Evolutionary conservation across 1,139 yeast genomes (phyloP), one percentile per base, ranked within the genome.

Genomic region (Maudiozyma humilis): DNA sequence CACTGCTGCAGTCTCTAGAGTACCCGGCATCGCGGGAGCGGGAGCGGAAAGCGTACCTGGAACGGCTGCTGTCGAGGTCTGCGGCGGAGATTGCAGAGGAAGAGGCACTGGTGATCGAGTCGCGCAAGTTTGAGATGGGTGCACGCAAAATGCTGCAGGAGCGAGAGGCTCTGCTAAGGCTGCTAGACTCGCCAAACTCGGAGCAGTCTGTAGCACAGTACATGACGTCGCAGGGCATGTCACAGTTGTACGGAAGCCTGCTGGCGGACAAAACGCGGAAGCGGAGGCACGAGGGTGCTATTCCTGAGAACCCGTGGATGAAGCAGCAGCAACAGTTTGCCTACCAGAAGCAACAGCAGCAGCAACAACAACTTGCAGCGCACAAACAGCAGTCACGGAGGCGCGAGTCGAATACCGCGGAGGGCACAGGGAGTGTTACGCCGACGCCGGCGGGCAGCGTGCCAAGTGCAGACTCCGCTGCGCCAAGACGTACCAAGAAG

Each of bases 31-130:
- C 65, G 19, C 78, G 77, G 51, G 98, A 93, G 61, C 50, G 74
- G 19, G 86, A 82, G 52, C 75, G 98, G 53, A 91, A 89, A 55
- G 76, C 77, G 43, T 91, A 91, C 59, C 68, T 91, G 43, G 83
- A 81, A 54, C 77, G 85, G 51, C 68, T 91, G 29, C 69, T 91
- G 38, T 78, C 79, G 44, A 71, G 99, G 53, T 81, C 93, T 3
- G 96, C 98, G 0, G 95, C 96, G 0, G 98, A 91, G 60, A 86
- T 91, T 35, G 97, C 98, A 0, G 98, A 91, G 64, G 99, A 91
- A 63, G 97, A 93, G 62, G 87, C 95, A 0, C 69, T 91, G 42
- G 87, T 91, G 3, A 80, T 89, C 38, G 98, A 91, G 61, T 94
- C 97, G 1, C 77, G 95, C 46, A 78, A 94, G 52, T 85, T 91